These are phyloP conservation scores for Pichia insulana DNA, from an alignment of 805 yeast genomes.

Conservation along the genomic window DNA sequence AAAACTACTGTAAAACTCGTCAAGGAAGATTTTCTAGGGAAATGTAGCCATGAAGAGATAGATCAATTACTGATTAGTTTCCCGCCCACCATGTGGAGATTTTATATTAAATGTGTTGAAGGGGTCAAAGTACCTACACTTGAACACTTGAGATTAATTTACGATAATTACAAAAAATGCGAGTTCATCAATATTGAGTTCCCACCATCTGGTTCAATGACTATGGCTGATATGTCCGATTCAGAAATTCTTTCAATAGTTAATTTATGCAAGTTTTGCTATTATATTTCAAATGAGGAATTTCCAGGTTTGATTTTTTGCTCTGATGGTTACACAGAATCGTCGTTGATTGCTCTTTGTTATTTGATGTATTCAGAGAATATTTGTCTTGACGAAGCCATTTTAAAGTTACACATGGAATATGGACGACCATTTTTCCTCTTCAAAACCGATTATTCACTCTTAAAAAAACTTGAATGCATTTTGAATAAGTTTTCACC, in stretches of 20 bases:
- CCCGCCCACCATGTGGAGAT: slow-evolving; percentile 47
- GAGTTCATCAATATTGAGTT: slow-evolving; percentile 39
- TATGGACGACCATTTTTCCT: slow-evolving; percentile 77
- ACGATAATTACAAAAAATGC: slow-evolving; percentile 13
- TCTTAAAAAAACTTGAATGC: slow-evolving; percentile 57
- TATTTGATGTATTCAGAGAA: slow-evolving; percentile 65
- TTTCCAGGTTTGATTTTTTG: slow-evolving; percentile 58
- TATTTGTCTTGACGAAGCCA: slow-evolving; percentile 52
- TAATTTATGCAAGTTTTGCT: slow-evolving; percentile 61
- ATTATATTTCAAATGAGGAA: slow-evolving; percentile 29
- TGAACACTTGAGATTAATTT: slow-evolving; percentile 26
- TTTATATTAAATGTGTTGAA: slow-evolving; percentile 52
- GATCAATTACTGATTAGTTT: slow-evolving; percentile 33
- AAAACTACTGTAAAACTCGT: slow-evolving; percentile 42
- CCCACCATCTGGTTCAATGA: slow-evolving; percentile 80
- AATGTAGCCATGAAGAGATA: slow-evolving; percentile 13
- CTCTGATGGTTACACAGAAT: slow-evolving; percentile 89
- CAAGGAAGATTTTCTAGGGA: slow-evolving; percentile 22
- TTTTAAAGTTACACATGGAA: slow-evolving; percentile 50
- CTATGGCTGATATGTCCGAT: slow-evolving; percentile 60
- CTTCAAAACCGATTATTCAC: slow-evolving; percentile 64
- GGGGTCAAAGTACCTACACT: slow-evolving; percentile 47
- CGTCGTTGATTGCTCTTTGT: slow-evolving; percentile 65
- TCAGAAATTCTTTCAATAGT: slow-evolving; percentile 56
- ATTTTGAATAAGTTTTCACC: slow-evolving; percentile 59